These are phyloP conservation scores for Parastagonospora avenae DNA, from an alignment of 2,329 filamentous ascomycete genomes.

Conservation along the genomic window DNA sequence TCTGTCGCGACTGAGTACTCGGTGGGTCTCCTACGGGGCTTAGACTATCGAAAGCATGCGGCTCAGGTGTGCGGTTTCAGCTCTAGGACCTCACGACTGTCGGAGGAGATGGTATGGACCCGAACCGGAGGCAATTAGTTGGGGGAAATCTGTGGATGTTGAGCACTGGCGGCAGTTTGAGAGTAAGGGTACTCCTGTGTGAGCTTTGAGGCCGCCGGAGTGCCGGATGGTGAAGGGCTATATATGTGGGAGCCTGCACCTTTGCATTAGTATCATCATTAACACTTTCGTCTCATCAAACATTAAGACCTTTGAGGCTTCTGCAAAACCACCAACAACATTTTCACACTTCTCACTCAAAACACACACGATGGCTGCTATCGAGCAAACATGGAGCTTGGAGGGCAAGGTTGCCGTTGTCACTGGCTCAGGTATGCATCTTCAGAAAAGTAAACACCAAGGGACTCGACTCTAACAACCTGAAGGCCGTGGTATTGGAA, in stretches of 20 bases:
- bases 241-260: constrained; percentile 34
- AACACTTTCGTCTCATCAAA: constrained; percentile 19
- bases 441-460: background rate
- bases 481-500: constrained; percentile 67
- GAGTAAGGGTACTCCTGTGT: constrained; percentile 27
- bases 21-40: constrained; percentile 39
- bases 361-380: constrained; percentile 43
- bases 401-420: constrained; percentile 61
- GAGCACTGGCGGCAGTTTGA: constrained; percentile 24
- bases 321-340: constrained; percentile 4
- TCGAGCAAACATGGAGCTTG: constrained; percentile 56
- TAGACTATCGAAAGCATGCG: constrained; percentile 28
- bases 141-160: constrained; percentile 28
- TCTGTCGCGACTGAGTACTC: constrained; percentile 6
- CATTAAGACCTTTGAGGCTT: constrained; percentile 13
- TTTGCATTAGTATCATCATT: constrained; percentile 24
- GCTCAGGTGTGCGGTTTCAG: constrained; percentile 34
- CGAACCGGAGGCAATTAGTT: constrained; percentile 35
- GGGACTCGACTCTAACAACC: constrained; percentile 19
- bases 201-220: constrained; percentile 36
- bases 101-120: constrained; percentile 28
- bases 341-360: constrained; percentile 15
- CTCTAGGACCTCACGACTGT: constrained; percentile 29
- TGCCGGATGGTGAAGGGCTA: constrained; percentile 38
- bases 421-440: constrained; percentile 55